Evolutionary conservation across 352 stramenopile species (phyloP).

Genomic region (Phytophthora sojae): DNA sequence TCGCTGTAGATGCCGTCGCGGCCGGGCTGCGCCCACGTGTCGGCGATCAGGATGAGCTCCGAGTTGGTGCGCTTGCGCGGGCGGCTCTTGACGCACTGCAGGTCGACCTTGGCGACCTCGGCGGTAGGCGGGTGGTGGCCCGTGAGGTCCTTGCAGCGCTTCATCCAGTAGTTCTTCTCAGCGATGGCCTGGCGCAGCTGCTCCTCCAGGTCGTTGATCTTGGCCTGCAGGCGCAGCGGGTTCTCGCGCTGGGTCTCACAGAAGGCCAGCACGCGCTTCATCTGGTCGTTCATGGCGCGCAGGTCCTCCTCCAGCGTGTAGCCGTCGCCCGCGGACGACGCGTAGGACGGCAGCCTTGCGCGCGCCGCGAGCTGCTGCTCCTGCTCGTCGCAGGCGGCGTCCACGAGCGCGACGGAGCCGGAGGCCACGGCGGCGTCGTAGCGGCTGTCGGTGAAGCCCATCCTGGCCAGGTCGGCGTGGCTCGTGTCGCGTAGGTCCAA

Average conservation of each 20-base stretch:
- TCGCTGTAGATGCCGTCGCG: constrained; percentile 79
- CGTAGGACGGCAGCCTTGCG: constrained; percentile 50
- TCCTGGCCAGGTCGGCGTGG: constrained; percentile 25
- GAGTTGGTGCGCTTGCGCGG: constrained; percentile 81
- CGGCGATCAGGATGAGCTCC: constrained; percentile 82
- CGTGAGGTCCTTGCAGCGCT: constrained; percentile 80
- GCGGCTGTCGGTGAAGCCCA: constrained; percentile 34
- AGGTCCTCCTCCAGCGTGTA: constrained; percentile 83
- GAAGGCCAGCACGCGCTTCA: constrained; percentile 84
- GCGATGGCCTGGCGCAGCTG: constrained; percentile 76
- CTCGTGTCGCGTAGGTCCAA: constrained; percentile 34
- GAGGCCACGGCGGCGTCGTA: constrained; percentile 31
- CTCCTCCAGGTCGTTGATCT: constrained; percentile 83
- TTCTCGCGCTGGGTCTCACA: constrained; percentile 80
- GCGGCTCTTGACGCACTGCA: constrained; percentile 61
- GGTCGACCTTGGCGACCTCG: constrained; percentile 39
- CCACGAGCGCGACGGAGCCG: constrained; percentile 31
- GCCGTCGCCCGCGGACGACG: constrained; percentile 44
- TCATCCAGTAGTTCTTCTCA: constrained; percentile 93
- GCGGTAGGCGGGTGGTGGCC: constrained; percentile 47
- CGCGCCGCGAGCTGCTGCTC: constrained; percentile 24
- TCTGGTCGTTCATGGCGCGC: constrained; percentile 78
- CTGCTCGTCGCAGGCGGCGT: constrained; percentile 22
- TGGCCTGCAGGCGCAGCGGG: constrained; percentile 73
- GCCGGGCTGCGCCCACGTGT: constrained; percentile 76